Percentiles rank a stretch among this genome's conserved stretches.
Evolutionary conservation across 2,329 filamentous ascomycete genomes (phyloP).

Genomic region (Colletotrichum musicola): DNA sequence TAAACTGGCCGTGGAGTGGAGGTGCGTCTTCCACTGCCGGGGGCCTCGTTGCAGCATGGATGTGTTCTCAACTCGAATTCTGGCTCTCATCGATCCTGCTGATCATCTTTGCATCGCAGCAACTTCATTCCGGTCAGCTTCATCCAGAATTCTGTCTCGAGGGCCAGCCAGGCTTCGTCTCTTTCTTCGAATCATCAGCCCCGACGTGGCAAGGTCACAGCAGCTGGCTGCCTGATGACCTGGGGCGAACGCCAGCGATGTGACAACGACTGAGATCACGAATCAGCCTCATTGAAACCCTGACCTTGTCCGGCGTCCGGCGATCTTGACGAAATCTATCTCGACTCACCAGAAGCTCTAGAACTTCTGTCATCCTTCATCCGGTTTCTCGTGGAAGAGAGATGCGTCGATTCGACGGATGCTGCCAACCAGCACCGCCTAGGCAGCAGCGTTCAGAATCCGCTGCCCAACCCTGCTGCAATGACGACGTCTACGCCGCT

Average conservation of each 20-base stretch:
- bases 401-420: background rate
- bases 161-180: background rate
- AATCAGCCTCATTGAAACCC: constrained; percentile 19
- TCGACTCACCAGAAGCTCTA: background rate
- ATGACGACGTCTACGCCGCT: constrained; percentile 4
- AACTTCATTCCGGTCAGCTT: background rate
- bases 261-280: constrained; percentile 10
- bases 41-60: background rate
- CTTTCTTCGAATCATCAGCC: constrained; percentile 4
- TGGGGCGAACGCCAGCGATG: constrained; percentile 6
- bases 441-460: background rate
- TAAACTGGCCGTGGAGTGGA: constrained; percentile 8
- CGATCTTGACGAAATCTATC: constrained; percentile 4
- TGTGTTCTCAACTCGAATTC: background rate
- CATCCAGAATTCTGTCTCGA: too few relatives aligned
- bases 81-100: background rate
- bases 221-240: constrained; percentile 2
- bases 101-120: constrained; percentile 5
- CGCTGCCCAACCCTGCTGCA: constrained; percentile 5
- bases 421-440: background rate
- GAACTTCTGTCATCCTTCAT: background rate
- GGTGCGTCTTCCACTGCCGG: constrained; percentile 1
- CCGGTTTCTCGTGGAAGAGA: background rate
- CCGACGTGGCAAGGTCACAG: constrained; percentile 15
- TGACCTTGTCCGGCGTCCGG: background rate